Base-by-base conservation (phyloP, 805 yeast species). In the Yamadazyma olivae region DNA sequence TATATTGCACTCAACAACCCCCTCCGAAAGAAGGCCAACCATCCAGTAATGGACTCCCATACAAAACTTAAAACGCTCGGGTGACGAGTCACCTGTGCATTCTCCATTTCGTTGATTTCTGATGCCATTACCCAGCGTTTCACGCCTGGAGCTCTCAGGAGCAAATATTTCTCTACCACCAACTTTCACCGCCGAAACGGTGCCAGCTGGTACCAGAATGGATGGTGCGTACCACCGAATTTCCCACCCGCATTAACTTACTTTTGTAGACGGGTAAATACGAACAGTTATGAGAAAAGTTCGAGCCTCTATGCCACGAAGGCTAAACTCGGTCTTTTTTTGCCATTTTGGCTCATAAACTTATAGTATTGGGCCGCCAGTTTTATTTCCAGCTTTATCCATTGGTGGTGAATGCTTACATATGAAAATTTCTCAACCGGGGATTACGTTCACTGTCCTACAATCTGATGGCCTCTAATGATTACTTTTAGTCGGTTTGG, bases 181-280 rank as follows among this genome's bases (percentile, higher is more conserved):
- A 22, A n/a, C 29, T 9, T 16, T 29, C n/a, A n/a, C n/a, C n/a
- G n/a, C n/a, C n/a, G n/a, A n/a, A n/a, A n/a, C n/a, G n/a, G 36
- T 42, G 20, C 23, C 26, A 23, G 30, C n/a, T 10, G 5, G 23
- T 25, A 14, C 29, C 43, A 18, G 46, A 37, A 30, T 52, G 70
- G 73, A 64, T 65, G 74, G 76, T 43, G 78, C 45, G 75, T 53
- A 69, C 67, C 80, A 74, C 80, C 80, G 80, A 74, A 74, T 74
- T 74, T 74, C 79, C 80, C 80, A 74, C 80, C 71, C 70, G 64
- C 55, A 17, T 45, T 50, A 12, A 25, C 17, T 36, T 40, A 54
- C 54, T 54, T 57, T 38, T 46, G 72, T 52, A 36, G 39, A 52
- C 68, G 70, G 71, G 74, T 67, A 64, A 58, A 62, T 57, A 71